Evolutionary conservation across 495 filamentous ascomycete genomes (phyloP).

Genomic region (Talaromyces proteolyticus): DNA sequence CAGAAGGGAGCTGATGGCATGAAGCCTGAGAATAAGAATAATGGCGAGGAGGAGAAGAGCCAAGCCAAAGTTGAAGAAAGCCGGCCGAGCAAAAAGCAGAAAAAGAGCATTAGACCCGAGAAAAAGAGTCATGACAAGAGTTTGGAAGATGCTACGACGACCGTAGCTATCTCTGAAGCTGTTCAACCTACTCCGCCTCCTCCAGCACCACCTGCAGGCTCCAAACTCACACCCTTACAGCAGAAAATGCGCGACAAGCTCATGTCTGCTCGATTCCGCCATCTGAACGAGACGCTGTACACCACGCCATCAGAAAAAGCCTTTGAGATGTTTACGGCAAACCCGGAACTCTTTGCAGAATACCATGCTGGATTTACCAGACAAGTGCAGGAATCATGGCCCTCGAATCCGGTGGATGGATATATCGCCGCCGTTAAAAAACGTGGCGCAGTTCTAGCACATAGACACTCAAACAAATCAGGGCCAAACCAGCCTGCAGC

Average conservation of each 20-base stretch:
- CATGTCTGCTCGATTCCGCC: slow-evolving; percentile 88
- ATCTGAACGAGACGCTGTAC: slow-evolving; percentile 94
- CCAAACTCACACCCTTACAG: slow-evolving; percentile 83
- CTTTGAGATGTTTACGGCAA: slow-evolving; percentile 67
- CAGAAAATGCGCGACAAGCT: slow-evolving; percentile 90
- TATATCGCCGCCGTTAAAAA: slow-evolving; percentile 64
- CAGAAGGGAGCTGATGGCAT: slow-evolving; percentile 21
- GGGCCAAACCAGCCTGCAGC: slow-evolving; percentile 18
- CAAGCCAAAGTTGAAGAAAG: slow-evolving; percentile 1
- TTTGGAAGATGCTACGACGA: too few relatives aligned
- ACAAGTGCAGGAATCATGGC: slow-evolving; percentile 87
- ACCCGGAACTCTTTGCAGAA: slow-evolving; percentile 85
- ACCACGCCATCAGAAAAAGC: slow-evolving; percentile 79
- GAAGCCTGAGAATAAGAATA: slow-evolving; percentile 23
- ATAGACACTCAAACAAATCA: slow-evolving; percentile 27
- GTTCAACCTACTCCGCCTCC: slow-evolving; percentile 19
- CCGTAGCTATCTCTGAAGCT: slow-evolving; percentile 9
- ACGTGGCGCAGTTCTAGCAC: slow-evolving; percentile 43
- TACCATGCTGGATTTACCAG: slow-evolving; percentile 94
- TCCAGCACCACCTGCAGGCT: slow-evolving; percentile 25
- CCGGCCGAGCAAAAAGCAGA: slow-evolving; percentile 24
- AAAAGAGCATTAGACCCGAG: slow-evolving; percentile 34
- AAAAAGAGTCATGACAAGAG: slow-evolving; percentile 24
- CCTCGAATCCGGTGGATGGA: slow-evolving; percentile 84
- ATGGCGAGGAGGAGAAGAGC: slow-evolving; percentile 7